Percentiles rank a stretch among this genome's conserved stretches.
phyloP scores from a whole-genome alignment of 805 yeast genomes.

The Candida gorgasii region DNA sequence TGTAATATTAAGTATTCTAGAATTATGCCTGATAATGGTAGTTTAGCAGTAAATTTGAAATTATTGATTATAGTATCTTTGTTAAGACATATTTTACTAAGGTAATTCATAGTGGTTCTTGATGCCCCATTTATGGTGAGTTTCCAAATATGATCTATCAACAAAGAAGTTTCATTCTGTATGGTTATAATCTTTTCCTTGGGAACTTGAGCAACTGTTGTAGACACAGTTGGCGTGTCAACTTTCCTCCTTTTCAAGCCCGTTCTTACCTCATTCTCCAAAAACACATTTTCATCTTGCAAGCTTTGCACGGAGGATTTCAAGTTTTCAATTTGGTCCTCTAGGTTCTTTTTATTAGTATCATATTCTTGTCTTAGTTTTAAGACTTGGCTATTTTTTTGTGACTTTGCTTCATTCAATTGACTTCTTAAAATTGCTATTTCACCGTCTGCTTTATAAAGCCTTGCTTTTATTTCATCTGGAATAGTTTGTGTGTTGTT shows the following conservation, averaged over 20 bases:
- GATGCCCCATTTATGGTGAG: constrained; percentile 37
- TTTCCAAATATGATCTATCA: constrained; percentile 37
- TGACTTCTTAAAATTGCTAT: constrained; percentile 74
- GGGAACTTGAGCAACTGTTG: background rate
- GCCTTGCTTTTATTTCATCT: constrained; percentile 19
- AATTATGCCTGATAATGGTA: constrained; percentile 37
- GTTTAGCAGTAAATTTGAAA: constrained; percentile 24
- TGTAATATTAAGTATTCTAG: constrained; percentile 43
- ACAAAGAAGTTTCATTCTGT: constrained; percentile 33
- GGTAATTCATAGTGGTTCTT: constrained; percentile 30
- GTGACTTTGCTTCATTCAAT: constrained; percentile 46
- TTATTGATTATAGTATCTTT: constrained; percentile 19
- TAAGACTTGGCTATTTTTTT: constrained; percentile 38
- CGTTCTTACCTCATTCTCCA: constrained; percentile 37
- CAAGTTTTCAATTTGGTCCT: constrained; percentile 32
- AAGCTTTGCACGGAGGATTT: constrained; percentile 34
- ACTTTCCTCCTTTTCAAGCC: constrained; percentile 3
- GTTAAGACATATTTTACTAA: constrained; percentile 33
- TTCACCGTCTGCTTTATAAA: constrained; percentile 66
- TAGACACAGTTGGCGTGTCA: background rate
- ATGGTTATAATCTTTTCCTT: constrained; percentile 20
- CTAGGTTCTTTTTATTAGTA: constrained; percentile 20
- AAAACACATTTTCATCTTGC: constrained; percentile 45
- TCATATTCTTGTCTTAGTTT: constrained; percentile 22
- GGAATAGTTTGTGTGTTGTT: background rate